Evolutionary conservation across 179 eudicot species (phyloP), one percentile per base, ranked within the genome.

Genomic region (Heliamphora pulchella): DNA sequence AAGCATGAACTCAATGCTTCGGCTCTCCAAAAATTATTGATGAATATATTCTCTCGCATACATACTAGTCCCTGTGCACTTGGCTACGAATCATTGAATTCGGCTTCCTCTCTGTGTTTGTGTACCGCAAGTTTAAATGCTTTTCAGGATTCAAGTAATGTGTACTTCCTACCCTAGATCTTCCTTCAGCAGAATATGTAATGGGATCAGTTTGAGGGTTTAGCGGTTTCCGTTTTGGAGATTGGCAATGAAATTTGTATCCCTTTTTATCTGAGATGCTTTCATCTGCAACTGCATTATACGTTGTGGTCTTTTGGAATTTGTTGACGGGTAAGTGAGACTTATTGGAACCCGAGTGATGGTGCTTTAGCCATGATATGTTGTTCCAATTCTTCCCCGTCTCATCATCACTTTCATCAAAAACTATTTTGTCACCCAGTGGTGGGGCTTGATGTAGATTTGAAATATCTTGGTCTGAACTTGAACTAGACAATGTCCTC

Each of bases 371-470:
- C 79, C 59, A 77, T 77, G 66, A 61, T 48, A 63, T 77, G 46
- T 31, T 62, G 18, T 63, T 55, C 9, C n/a, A 13, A 18, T 44
- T 61, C 54, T 76, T 7, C 53, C 18, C 81, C 64, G 43, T 65
- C 61, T 80, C 81, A 62, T 78, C 75, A 41, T 86, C 89, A 55
- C 82, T 81, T 66, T 80, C 82, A 67, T 85, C 85, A 61, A 76
- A 85, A 50, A 72, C 55, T 20, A 79, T 74, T 57, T 82, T 80
- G 74, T 67, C 46, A 1, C 20, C 70, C 31, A 66, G 3, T 50
- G 80, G 68, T 57, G 79, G 62, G 9, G 66, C 22, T 48, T 69
- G 91, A 11, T 9, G n/a, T 59, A 44, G 53, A 43, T 76, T 43
- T 44, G 78, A 22, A 43, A 17, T 41, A 14, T 77, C 79, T 77